Evolutionary conservation across 345 rosid species (phyloP).

Genomic region (Chamaenerion angustifolium): DNA sequence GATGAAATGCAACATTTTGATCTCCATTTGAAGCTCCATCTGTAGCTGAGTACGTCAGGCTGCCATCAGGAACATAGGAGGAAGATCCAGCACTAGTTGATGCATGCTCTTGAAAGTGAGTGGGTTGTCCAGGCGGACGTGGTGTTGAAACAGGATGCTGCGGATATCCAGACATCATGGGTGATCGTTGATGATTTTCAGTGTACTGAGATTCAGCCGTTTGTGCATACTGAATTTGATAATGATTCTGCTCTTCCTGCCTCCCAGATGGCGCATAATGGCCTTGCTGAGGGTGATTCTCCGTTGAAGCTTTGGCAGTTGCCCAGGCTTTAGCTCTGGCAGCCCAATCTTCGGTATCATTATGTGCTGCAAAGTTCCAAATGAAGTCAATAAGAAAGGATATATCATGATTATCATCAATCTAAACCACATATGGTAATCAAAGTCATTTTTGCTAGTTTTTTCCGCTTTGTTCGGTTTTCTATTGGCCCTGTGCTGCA

Average conservation of each 20-base stretch:
- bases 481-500: too few relatives aligned
- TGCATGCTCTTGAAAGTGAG: conserved; percentile 30
- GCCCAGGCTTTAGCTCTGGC: conserved; percentile 97
- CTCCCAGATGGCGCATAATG: conserved; percentile 29
- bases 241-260: conserved; percentile 35
- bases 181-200: conserved; percentile 41
- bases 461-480: too few relatives aligned
- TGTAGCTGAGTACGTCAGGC: conserved; percentile 20
- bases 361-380: conserved; percentile 26
- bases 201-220: conserved; percentile 36
- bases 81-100: conserved; percentile 22
- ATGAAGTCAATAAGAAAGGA: neutral
- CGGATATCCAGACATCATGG: conserved; percentile 35
- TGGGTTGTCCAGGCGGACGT: conserved; percentile 23
- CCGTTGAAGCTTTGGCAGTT: conserved; percentile 36
- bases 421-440: too few relatives aligned
- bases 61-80: conserved; percentile 37
- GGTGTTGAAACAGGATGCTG: conserved; percentile 41
- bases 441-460: too few relatives aligned
- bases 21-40: conserved; percentile 36
- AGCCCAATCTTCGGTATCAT: conserved; percentile 77
- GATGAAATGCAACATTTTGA: conserved; percentile 22
- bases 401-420: too few relatives aligned
- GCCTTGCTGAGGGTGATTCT: conserved; percentile 39
- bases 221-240: conserved; percentile 36